Base-by-base conservation (phyloP, 78 protist genomes). In the Dictyostelium intermedium region DNA sequence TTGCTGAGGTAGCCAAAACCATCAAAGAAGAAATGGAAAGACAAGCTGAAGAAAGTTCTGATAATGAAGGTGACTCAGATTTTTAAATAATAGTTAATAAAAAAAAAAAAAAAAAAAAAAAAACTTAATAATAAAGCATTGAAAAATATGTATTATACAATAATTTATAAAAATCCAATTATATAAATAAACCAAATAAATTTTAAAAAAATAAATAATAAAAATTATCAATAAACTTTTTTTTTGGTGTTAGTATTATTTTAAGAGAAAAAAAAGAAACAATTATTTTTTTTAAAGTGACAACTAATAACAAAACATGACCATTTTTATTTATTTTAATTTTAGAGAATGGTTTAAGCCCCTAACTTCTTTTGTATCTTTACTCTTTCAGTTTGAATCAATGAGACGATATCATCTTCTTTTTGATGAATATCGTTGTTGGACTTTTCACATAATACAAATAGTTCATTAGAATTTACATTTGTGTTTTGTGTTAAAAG, bases 21-120 rank as follows among this genome's bases (percentile, higher is more conserved):
- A 87, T 87, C 39, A 87, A 87, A 76, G 61, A 87, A 63, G 93
- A 87, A 79, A 25, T 79, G 80, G 93, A 87, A 45, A 87, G 93
- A 87, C 82, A 53, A 45, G 93, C 80, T 60, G 93, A 87, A 79
- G 93, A 87, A 76, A 41, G 80, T 7, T 87, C 93, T 20, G 93
- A 87, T 23, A 77, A 77, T n/a, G 82, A 77, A 77, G 82, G 60
- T 77, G 82, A 77, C n/a, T 41, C 50, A 23, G 82, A 77, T 77
- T 77, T 77, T 43, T 76, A 76, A 73, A 0, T 73, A 35, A 72
- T 34, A 3, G 16, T 34, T 30, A 27, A 34, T 30, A 34, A 34
- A 16, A 34, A 14, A 16, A 72, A 72, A 34, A n/a, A 14, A 63
- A 23, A 69, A 69, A 69, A 3, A 69, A 73, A 73, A 66, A 53